Evolutionary conservation across 371 early-diverging fungal genomes (phyloP), one percentile per base, ranked within the genome.

Genomic region (Globomyces sp.): DNA sequence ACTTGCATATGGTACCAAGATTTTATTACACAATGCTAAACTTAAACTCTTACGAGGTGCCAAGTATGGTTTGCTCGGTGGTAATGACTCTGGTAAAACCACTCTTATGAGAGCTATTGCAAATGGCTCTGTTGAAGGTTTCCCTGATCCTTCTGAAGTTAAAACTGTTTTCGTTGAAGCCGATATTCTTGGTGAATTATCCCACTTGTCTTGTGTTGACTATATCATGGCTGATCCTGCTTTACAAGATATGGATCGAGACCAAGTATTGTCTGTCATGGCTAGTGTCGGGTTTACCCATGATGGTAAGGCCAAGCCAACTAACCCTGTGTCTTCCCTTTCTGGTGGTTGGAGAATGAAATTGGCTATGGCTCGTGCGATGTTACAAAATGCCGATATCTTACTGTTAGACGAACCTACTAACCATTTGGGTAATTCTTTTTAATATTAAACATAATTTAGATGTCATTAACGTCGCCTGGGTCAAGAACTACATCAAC

Each of bases 41-140:
- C 82, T 92, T 60, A 84, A 84, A 69, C 81, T 91, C 49, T 86
- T 86, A 75, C 85, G 89, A 72, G 92, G 92, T 69, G 85, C 85
- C 71, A 86, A 88, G 65, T 92, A 92, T 83, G 92, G 90, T 77
- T 83, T 92, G 48, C 88, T 89, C 77, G 92, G 92, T 69, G 85
- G 85, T 57, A 94, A 92, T 79, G 95, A 92, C 63, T 85, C 87
- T 74, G 95, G 95, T 73, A 94, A 94, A 77, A 85, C 91, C 64
- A 93, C 95, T 43, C 80, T 94, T 58, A 88, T 95, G 89, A 85
- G 92, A 60, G 86, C 93, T 60, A 88, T 94, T 68, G 86, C 91
- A 62, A 84, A 90, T 76, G 90, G 87, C 37, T 86, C 89, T 74
- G 82, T 90, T 45, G 91, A 90, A 67, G 88, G 88, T 57, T 91